Evolutionary conservation across 768 basidiomycete species (phyloP).

Genomic region (Tylopilus rubrobrunneus): DNA sequence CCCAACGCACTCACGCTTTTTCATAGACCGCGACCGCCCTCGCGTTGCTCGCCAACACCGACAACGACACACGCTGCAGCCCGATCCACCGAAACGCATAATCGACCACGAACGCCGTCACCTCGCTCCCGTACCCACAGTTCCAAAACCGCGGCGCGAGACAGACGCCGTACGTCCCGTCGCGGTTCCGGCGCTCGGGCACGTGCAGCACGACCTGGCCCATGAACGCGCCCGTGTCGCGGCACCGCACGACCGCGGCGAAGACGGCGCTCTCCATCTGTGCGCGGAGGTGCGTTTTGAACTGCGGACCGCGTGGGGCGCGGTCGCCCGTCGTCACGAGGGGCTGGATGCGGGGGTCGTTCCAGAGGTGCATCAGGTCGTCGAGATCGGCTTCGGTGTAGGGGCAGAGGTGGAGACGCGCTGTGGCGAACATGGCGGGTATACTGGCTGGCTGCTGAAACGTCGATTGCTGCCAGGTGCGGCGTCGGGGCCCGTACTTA

Average conservation of each 20-base stretch:
- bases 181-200: constrained; percentile 25
- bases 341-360: constrained; percentile 26
- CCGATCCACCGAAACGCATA: constrained; percentile 38
- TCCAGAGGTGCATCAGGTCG: constrained; percentile 28
- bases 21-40: constrained; percentile 39
- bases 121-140: constrained; percentile 41
- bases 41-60: constrained; percentile 36
- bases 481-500: background rate
- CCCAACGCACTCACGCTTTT: constrained; percentile 34
- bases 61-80: constrained; percentile 40
- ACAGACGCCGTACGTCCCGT: constrained; percentile 32
- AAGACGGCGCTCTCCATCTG: constrained; percentile 28
- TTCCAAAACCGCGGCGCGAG: constrained; percentile 33
- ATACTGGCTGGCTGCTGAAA: background rate
- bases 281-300: constrained; percentile 17
- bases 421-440: constrained; percentile 27
- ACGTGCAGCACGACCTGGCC: constrained; percentile 30
- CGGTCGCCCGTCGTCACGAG: constrained; percentile 14
- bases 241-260: constrained; percentile 26
- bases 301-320: constrained; percentile 12
- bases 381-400: constrained; percentile 31
- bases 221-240: constrained; percentile 29
- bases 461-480: background rate
- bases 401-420: constrained; percentile 33
- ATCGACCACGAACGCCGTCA: constrained; percentile 38